Conservation (phyloP, 2,329 filamentous ascomycete species). For the Rhynchosporium agropyri region DNA sequence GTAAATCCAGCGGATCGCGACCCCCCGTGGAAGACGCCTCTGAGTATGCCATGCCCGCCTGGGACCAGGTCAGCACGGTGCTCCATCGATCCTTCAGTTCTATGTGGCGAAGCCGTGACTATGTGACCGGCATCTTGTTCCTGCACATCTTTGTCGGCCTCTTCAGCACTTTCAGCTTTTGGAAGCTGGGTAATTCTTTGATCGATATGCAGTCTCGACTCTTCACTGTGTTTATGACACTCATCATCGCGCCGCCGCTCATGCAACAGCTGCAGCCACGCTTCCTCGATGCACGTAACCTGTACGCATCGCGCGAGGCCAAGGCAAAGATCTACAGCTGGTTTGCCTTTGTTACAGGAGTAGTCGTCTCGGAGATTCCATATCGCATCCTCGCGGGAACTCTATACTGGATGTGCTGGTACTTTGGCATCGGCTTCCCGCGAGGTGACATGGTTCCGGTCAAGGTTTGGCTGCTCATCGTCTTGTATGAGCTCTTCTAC, state of each 20-base stretch:
- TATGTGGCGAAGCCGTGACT: slow-evolving; percentile 10
- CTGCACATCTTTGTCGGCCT: slow-evolving; percentile 10
- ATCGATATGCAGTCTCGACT: slow-evolving; percentile 11
- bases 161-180: slow-evolving; percentile 11
- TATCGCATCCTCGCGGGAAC: background rate
- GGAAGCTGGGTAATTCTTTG: background rate
- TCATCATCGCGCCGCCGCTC: slow-evolving; percentile 12
- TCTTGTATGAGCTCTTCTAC: slow-evolving; percentile 13
- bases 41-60: slow-evolving; percentile 10
- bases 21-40: background rate
- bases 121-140: background rate
- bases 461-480: slow-evolving; percentile 8
- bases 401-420: slow-evolving; percentile 3
- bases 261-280: slow-evolving; percentile 9
- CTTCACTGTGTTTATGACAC: slow-evolving; percentile 5
- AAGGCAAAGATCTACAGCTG: slow-evolving; percentile 7
- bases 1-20: background rate
- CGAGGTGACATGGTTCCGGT: background rate
- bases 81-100: background rate
- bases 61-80: slow-evolving; percentile 8
- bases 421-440: slow-evolving; percentile 3
- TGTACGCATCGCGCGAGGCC: slow-evolving; percentile 5
- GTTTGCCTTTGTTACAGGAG: slow-evolving; percentile 2
- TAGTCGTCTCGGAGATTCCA: slow-evolving; percentile 1
- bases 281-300: background rate